Evolutionary conservation across 805 yeast species (phyloP).

Genomic region (Ogataea paradorogensis): DNA sequence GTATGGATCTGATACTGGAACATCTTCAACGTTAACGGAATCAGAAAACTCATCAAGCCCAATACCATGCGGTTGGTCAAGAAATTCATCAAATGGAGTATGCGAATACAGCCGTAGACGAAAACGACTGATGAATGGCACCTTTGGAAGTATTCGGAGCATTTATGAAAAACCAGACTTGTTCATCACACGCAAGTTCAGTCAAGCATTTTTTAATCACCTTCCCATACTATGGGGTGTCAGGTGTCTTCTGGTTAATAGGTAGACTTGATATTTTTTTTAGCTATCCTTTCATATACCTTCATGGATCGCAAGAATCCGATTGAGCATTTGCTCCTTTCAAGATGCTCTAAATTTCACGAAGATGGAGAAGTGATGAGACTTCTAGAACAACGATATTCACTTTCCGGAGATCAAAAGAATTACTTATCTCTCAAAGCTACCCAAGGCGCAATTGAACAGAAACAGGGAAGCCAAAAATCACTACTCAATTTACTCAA

Average conservation of each 20-base stretch:
- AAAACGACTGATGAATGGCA: not conserved
- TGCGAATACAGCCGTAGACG: conserved; percentile 1
- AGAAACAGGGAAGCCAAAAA: conserved; percentile 11
- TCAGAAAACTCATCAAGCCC: conserved; percentile 24
- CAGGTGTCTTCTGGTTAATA: too few species aligned
- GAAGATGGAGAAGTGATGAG: conserved; percentile 36
- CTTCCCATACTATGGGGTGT: too few species aligned
- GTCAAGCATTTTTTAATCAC: too few species aligned
- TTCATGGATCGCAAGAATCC: conserved; percentile 42
- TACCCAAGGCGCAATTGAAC: conserved; percentile 31
- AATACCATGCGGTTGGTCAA: conserved; percentile 24
- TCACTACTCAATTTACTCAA: conserved; percentile 16
- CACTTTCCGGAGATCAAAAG: conserved; percentile 44
- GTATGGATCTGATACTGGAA: conserved; percentile 12
- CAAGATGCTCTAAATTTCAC: conserved; percentile 41
- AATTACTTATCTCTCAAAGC: conserved; percentile 42
- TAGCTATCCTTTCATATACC: not conserved
- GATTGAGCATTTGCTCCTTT: conserved; percentile 45
- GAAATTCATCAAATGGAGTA: conserved; percentile 21
- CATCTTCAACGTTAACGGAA: not conserved
- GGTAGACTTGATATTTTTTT: not conserved
- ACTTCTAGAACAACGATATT: conserved; percentile 44
- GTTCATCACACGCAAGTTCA: too few species aligned
- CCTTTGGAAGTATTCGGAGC: not conserved
- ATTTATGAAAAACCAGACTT: not conserved